Conservation (phyloP, 192 early-diverging fungal genomes). For the Backusella macrospora region DNA sequence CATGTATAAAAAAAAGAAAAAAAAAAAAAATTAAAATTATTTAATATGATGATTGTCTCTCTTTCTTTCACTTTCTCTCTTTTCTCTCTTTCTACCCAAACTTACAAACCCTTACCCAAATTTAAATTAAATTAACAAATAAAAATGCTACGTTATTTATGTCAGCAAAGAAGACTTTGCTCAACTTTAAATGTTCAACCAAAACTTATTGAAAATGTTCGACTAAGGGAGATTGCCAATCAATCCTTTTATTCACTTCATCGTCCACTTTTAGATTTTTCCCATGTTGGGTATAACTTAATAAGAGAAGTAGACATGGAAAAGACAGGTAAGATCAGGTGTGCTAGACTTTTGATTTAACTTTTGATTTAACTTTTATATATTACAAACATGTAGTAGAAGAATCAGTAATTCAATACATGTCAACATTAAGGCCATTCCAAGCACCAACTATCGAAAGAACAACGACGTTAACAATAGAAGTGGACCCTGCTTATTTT, state of each 20-base stretch:
- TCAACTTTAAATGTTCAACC: neutral
- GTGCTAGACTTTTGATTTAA: neutral
- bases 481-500: conserved; percentile 11
- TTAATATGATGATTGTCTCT: neutral
- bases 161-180: neutral
- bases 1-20: neutral
- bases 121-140: too few species aligned
- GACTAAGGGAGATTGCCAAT: conserved; percentile 52
- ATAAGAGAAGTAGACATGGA: neutral
- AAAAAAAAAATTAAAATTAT: conserved; percentile 5
- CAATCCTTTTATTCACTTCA: conserved; percentile 63
- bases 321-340: neutral
- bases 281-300: neutral
- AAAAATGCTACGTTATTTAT: neutral
- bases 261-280: conserved; percentile 55
- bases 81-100: neutral
- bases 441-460: neutral
- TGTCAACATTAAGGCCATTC: conserved; percentile 16
- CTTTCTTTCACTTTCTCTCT: neutral
- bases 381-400: neutral
- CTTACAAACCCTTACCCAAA: too few species aligned
- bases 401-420: neutral
- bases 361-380: too few species aligned
- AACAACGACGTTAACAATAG: conserved; percentile 14
- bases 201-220: conserved; percentile 31